Base-by-base conservation (phyloP, 2,329 filamentous ascomycete species). In the Didymella lethalis region DNA sequence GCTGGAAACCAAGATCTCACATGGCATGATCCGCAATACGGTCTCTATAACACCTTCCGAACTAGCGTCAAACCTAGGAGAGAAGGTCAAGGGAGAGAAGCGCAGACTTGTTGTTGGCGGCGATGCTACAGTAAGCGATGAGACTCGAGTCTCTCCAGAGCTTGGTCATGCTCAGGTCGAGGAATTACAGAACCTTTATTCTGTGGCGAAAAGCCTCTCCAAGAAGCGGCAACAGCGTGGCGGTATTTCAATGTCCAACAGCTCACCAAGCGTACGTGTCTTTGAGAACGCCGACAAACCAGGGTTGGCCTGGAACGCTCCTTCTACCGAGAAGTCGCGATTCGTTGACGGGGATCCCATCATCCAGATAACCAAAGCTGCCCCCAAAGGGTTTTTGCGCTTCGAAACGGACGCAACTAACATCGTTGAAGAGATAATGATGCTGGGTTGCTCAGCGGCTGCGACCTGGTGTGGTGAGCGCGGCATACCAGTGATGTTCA, bases 21-120 rank as follows among this genome's bases (percentile, higher is more conserved):
- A 84, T 31, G 86, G 86, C 1, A 81, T 76, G 10, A 74, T 86
- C 20, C 79, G 79, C 6, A 87, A 88, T 47, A 82, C 88, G 1
- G 73, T 84, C 18, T 80, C 78, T 26, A 64, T 88, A 14, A 86
- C 84, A 1, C 82, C 82, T 20, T 71, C 76, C 7, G 66, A 75
- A 16, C n/a, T 78, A 10, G 56, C 67, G 16, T 57, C 51, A 7
- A 57, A 77, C 64, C 34, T 72, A 23, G 69, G 79, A 18, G 77
- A 81, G 48, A 72, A 76, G n/a, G 64, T 68, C 11, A 61, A 67
- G 18, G 45, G 46, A 0, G 53, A 71, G 12, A 50, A 57, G 7
- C 48, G 52, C 23, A 68, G 12, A 29, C 51, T 75, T 18, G 59
- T 71, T 18, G 40, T 80, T 70, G 65, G 74, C 1, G 71, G 69